phyloP scores from a whole-genome alignment of 2,329 filamentous ascomycete genomes.

The Geosmithia morbida region DNA sequence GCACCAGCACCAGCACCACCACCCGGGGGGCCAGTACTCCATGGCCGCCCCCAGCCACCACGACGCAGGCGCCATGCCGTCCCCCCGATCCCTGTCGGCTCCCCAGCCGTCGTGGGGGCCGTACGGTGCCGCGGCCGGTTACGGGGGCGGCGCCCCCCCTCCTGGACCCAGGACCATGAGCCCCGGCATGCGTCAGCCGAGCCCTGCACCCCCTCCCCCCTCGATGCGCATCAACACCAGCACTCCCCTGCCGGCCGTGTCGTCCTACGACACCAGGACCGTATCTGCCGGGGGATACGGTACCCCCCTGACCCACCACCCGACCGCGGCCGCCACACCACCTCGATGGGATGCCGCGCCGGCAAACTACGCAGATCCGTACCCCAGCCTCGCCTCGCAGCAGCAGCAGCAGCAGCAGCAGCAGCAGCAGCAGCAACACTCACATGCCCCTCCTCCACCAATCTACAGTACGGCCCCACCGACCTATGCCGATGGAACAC shows the following conservation, averaged over 20 bases:
- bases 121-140: conserved; percentile 21
- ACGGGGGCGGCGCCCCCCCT: conserved; percentile 8
- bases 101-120: conserved; percentile 32
- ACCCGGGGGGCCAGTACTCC: conserved; percentile 18
- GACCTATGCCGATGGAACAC: conserved; percentile 22
- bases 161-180: conserved; percentile 25
- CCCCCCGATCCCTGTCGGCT: conserved; percentile 35
- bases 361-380: conserved; percentile 21
- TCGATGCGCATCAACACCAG: conserved; percentile 20
- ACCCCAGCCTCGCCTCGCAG: conserved; percentile 22
- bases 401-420: conserved; percentile 24
- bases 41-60: conserved; percentile 26
- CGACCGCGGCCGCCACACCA: conserved; percentile 14
- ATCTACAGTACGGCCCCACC: conserved; percentile 23
- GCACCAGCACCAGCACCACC: conserved; percentile 13
- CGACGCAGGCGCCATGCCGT: conserved; percentile 35
- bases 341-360: conserved; percentile 25
- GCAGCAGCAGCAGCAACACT: conserved; percentile 19
- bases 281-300: conserved; percentile 20
- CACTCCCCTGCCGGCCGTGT: conserved; percentile 20
- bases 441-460: conserved; percentile 8
- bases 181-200: conserved; percentile 17
- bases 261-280: conserved; percentile 22
- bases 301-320: conserved; percentile 18
- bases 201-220: conserved; percentile 20